Base-by-base conservation (phyloP, 306 rosid species). In the Mimosa bimucronata region DNA sequence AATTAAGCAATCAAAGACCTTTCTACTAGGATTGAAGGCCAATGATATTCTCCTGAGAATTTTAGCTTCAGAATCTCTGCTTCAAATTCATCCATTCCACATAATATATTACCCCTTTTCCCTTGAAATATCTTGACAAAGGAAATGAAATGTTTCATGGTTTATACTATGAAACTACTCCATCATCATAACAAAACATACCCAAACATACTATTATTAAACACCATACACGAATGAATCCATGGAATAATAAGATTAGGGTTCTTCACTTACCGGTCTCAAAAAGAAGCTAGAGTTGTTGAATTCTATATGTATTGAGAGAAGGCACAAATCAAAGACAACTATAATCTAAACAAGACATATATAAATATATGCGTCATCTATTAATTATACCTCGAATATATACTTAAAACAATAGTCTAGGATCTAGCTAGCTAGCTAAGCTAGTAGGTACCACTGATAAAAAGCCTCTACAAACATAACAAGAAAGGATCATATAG, bases 361-460 rank as follows among this genome's bases (percentile, higher is more conserved):
- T 67, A 50, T 50, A 18, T 48, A 16, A 34, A 34, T 50, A 81
- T 68, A 83, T 77, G 78, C 86, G 41, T 79, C 83, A 82, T 80
- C 72, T 81, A 76, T 60, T 18, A 52, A 52, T 52, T 3, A 23
- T 31, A 76, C 77, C 74, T 75, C 21, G 8, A 58, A 68, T 69
- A 73, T 74, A 62, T 67, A 62, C 52, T 82, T 66, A 44, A 52
- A 79, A 66, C 76, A 73, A 55, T 40, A 68, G 55, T 46, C 67
- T 76, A 78, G n/a, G 25, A 42, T 10, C 46, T 71, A 2, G 37
- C 81, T 31, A 79, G 79, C 50, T 45, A 78, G n/a, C 55, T 73
- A 2, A 26, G n/a, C 81, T 31, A 79, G 79, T 8, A 15, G 21
- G 42, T 37, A 18, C 66, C 18, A 26, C 66, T 26, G 25, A 13